Conservation (phyloP, 768 basidiomycete species). For the Arthromyces matolae region DNA sequence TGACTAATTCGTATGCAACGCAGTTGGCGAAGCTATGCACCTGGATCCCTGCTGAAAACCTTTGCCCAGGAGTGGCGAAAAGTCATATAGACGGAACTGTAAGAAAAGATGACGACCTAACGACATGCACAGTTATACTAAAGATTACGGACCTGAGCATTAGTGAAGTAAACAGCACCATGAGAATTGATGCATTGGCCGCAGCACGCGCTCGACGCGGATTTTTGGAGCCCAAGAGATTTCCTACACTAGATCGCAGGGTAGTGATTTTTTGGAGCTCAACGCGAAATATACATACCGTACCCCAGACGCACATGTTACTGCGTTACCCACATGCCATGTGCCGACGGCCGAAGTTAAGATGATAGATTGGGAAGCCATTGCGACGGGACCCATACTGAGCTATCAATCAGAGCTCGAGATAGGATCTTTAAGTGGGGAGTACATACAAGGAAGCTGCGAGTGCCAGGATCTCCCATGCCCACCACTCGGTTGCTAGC, state of each 20-base stretch:
- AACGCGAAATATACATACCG: conserved; percentile 42
- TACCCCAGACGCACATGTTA: conserved; percentile 80
- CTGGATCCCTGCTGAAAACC: conserved; percentile 69
- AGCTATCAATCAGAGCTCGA: neutral
- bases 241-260: conserved; percentile 6
- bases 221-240: conserved; percentile 10
- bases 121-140: too few species aligned
- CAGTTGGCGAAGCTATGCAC: conserved; percentile 15
- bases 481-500: conserved; percentile 93
- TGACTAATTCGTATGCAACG: neutral
- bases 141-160: neutral
- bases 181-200: conserved; percentile 53
- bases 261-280: neutral
- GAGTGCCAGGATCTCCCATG: conserved; percentile 80
- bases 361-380: conserved; percentile 88
- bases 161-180: conserved; percentile 44
- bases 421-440: too few species aligned
- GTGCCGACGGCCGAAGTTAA: conserved; percentile 69
- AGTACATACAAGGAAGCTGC: conserved; percentile 47
- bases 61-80: conserved; percentile 66
- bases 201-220: conserved; percentile 7
- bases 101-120: neutral
- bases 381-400: conserved; percentile 69
- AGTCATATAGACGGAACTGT: conserved; percentile 47
- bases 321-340: conserved; percentile 77